A percentile compares a stretch with the other conserved stretches of the same genome.
These are phyloP conservation scores for Geranium incanum DNA, from an alignment of 441 rosid genomes.

Conservation along the genomic window DNA sequence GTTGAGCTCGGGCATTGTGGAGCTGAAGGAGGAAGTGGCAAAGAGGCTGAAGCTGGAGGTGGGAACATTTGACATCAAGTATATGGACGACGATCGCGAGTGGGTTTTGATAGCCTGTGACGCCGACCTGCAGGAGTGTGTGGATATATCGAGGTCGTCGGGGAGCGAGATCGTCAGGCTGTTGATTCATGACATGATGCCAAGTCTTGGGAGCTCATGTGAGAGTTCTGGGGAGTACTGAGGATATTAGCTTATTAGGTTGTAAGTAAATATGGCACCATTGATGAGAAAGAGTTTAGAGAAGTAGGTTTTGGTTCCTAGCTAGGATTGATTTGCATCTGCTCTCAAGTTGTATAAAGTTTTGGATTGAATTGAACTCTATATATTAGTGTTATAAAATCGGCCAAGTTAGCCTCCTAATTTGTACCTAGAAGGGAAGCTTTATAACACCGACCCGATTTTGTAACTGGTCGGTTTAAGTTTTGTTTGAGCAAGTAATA, in stretches of 20 bases:
- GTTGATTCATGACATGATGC: constrained; percentile 50
- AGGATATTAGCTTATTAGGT: too few relatives aligned
- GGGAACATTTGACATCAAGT: constrained; percentile 71
- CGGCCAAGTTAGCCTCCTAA: too few relatives aligned
- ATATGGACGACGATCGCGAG: constrained; percentile 75
- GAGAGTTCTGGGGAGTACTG: constrained; percentile 63
- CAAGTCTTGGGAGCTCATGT: constrained; percentile 71
- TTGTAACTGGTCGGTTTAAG: too few relatives aligned
- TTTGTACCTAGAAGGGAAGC: too few relatives aligned
- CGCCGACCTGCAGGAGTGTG: constrained; percentile 74
- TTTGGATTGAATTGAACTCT: too few relatives aligned
- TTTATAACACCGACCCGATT: too few relatives aligned
- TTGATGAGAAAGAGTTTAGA: neutral
- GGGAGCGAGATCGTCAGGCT: constrained; percentile 54
- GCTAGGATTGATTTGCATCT: too few relatives aligned
- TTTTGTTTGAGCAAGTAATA: too few relatives aligned
- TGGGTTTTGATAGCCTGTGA: constrained; percentile 77
- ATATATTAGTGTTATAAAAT: too few relatives aligned
- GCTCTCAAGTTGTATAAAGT: too few relatives aligned
- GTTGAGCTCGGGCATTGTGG: constrained; percentile 36
- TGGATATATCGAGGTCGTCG: constrained; percentile 60
- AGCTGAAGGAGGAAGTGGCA: constrained; percentile 69
- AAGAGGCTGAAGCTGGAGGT: constrained; percentile 75
- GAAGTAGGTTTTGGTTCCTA: neutral
- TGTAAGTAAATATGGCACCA: too few relatives aligned